Evolutionary conservation across 345 rosid genomes (phyloP).

Genomic region (Punica granatum): DNA sequence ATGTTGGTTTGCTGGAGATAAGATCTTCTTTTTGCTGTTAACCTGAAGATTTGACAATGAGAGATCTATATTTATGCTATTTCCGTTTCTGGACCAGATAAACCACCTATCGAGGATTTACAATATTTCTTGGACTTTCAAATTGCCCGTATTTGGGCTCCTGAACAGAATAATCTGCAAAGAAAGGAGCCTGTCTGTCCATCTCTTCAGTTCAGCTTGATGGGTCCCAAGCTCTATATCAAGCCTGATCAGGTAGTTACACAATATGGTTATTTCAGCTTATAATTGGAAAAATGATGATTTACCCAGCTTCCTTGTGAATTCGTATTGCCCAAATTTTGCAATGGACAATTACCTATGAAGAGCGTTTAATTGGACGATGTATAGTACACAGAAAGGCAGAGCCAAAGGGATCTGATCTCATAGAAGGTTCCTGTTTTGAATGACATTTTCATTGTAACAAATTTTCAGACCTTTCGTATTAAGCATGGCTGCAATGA

Average conservation of each 20-base stretch:
- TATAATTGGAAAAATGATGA: not conserved
- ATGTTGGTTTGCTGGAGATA: not conserved
- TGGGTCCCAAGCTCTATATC: slow-evolving; percentile 97
- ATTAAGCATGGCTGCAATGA: too few relatives aligned
- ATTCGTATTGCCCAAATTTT: not conserved
- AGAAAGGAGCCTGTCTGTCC: slow-evolving; percentile 85
- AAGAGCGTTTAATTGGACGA: not conserved
- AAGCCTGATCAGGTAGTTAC: slow-evolving; percentile 83
- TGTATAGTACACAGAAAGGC: not conserved
- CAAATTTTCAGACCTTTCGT: too few relatives aligned
- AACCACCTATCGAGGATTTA: slow-evolving; percentile 94
- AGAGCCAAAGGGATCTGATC: not conserved
- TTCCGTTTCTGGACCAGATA: slow-evolving; percentile 40
- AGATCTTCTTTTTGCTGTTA: not conserved
- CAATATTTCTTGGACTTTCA: slow-evolving; percentile 94
- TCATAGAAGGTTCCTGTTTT: not conserved
- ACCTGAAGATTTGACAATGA: not conserved
- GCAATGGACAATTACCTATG: not conserved
- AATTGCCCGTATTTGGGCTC: slow-evolving; percentile 88
- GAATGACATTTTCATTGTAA: not conserved
- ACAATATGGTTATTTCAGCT: not conserved
- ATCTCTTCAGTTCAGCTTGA: slow-evolving; percentile 94
- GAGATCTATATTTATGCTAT: slow-evolving; percentile 4
- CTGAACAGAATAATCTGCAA: slow-evolving; percentile 79
- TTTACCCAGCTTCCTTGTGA: not conserved